Conservation (phyloP, 2,329 filamentous ascomycete genomes). For the Daldinia eschscholtzii region DNA sequence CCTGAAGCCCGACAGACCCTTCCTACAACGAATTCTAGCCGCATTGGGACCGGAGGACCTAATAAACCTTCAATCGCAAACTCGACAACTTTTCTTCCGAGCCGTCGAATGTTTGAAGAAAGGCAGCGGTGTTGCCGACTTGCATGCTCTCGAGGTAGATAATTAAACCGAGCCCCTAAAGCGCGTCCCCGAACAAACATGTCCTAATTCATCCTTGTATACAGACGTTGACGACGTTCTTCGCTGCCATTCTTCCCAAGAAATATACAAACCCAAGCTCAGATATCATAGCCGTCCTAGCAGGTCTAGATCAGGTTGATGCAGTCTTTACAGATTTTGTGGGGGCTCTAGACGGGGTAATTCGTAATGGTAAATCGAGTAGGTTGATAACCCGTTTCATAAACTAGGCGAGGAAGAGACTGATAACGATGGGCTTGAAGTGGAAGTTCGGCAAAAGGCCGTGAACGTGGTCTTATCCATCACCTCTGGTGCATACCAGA, state of each 20-base stretch:
- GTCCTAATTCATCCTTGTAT: constrained; percentile 57
- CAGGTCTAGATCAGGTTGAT: constrained; percentile 90
- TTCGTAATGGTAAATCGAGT: constrained; percentile 80
- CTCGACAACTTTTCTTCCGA: constrained; percentile 81
- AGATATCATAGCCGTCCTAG: constrained; percentile 90
- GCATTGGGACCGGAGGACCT: constrained; percentile 80
- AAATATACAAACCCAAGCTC: constrained; percentile 95
- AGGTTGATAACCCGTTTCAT: constrained; percentile 53
- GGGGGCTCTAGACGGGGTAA: constrained; percentile 81
- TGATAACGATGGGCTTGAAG: constrained; percentile 57
- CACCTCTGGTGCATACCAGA: constrained; percentile 94
- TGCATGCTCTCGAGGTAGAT: constrained; percentile 85
- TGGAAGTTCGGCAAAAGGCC: constrained; percentile 81
- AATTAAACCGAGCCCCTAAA: constrained; percentile 45
- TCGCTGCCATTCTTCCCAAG: constrained; percentile 85
- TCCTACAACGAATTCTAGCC: constrained; percentile 76
- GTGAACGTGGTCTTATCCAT: constrained; percentile 85
- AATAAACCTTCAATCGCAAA: constrained; percentile 80
- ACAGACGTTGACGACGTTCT: constrained; percentile 90
- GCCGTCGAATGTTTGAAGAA: constrained; percentile 78
- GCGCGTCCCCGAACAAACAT: not conserved
- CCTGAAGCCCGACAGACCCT: constrained; percentile 79
- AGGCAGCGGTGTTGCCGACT: constrained; percentile 71
- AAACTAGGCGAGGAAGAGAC: not conserved
- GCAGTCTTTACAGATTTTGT: constrained; percentile 90